Conservation (phyloP, 805 yeast genomes). For the Zygosaccharomyces kombuchaensis region DNA sequence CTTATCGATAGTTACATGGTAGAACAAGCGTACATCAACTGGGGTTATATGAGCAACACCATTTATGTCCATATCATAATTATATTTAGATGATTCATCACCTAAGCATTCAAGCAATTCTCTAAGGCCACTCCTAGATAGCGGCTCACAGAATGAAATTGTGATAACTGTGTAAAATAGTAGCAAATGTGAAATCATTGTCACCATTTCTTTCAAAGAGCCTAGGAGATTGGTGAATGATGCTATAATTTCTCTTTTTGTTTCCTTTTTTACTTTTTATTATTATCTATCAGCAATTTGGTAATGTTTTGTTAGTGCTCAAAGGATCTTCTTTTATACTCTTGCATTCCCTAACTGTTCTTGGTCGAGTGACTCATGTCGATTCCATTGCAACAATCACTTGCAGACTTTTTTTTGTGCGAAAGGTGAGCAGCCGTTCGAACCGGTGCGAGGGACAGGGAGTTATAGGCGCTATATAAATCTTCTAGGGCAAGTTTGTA, state of each 20-base stretch:
- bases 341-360: background rate
- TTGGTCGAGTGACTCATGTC: background rate
- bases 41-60: background rate
- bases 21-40: background rate
- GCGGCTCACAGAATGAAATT: background rate
- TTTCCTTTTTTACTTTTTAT: no score
- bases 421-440: background rate
- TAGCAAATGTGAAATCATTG: background rate
- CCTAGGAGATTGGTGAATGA: no score
- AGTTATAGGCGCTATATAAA: background rate
- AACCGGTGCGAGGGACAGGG: background rate
- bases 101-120: background rate
- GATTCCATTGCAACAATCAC: background rate
- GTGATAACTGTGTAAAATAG: background rate
- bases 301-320: background rate
- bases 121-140: background rate
- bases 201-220: no score
- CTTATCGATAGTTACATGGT: background rate
- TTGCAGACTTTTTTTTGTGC: background rate
- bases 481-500: no score
- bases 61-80: background rate
- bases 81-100: background rate
- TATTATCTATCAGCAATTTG: no score
- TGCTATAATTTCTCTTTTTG: background rate
- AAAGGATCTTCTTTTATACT: background rate